Percentiles rank a stretch among this genome's conserved stretches.
Conservation (phyloP, 2,329 filamentous ascomycete species). For the Fusarium buharicum region DNA sequence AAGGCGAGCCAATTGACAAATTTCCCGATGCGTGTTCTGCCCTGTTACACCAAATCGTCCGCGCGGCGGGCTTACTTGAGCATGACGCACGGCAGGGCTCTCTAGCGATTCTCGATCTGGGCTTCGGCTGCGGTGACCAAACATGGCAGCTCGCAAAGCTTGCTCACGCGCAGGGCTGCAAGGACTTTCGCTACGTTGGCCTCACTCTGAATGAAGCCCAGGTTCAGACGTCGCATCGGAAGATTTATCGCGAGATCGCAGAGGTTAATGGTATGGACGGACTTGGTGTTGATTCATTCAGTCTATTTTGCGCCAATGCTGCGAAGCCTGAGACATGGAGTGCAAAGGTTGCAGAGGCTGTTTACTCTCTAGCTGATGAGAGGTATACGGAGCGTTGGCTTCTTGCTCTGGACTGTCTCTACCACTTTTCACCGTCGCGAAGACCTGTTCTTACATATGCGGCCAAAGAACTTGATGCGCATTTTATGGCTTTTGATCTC, state of each 20-base stretch:
- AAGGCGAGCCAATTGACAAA: slow-evolving; percentile 47
- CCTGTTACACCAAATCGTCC: slow-evolving; percentile 60
- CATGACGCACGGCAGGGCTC: slow-evolving; percentile 13
- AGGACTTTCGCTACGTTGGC: slow-evolving; percentile 60
- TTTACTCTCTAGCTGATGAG: slow-evolving; percentile 44
- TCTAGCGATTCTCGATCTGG: slow-evolving; percentile 61
- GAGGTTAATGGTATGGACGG: not conserved
- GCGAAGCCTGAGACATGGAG: slow-evolving; percentile 58
- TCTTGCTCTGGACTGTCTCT: slow-evolving; percentile 65
- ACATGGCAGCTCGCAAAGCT: slow-evolving; percentile 56
- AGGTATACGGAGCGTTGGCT: slow-evolving; percentile 57
- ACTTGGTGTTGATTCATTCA: slow-evolving; percentile 40
- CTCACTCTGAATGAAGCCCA: slow-evolving; percentile 62
- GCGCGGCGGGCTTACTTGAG: slow-evolving; percentile 54
- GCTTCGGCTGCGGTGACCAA: slow-evolving; percentile 70
- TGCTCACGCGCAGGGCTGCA: slow-evolving; percentile 34
- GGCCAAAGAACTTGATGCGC: slow-evolving; percentile 54
- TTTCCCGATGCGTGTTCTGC: slow-evolving; percentile 61
- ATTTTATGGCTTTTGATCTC: slow-evolving; percentile 66
- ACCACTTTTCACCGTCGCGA: slow-evolving; percentile 66
- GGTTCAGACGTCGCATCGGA: slow-evolving; percentile 51
- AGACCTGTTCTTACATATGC: slow-evolving; percentile 58
- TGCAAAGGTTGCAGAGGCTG: slow-evolving; percentile 33
- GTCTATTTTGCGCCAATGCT: slow-evolving; percentile 62
- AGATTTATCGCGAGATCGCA: slow-evolving; percentile 42